phyloP scores from a whole-genome alignment of 2,329 filamentous ascomycete species.

The Botrytis paeoniae region DNA sequence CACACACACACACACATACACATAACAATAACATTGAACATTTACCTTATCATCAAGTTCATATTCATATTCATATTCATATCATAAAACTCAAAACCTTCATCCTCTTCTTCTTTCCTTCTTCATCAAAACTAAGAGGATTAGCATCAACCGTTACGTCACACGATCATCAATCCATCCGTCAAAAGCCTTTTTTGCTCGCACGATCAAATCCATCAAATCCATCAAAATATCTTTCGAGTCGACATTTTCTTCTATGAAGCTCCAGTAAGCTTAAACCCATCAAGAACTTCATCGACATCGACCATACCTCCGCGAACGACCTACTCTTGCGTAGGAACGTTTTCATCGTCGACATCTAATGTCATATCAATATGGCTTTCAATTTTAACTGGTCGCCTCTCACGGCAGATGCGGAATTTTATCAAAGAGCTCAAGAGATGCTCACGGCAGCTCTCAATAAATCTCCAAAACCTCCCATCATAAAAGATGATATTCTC shows the following conservation, averaged over 20 bases:
- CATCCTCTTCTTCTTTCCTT: not conserved
- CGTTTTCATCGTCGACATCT: slow-evolving; percentile 21
- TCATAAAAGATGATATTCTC: slow-evolving; percentile 98
- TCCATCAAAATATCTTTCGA: not conserved
- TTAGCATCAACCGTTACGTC: not conserved
- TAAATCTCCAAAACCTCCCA: slow-evolving; percentile 95
- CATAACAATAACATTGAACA: not conserved
- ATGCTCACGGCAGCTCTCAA: slow-evolving; percentile 93
- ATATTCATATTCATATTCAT: not conserved
- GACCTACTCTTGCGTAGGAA: not conserved
- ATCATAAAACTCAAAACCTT: not conserved
- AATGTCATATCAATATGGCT: slow-evolving; percentile 62
- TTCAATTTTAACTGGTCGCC: slow-evolving; percentile 99
- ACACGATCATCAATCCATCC: not conserved
- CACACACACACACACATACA: not conserved
- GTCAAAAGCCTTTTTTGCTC: not conserved
- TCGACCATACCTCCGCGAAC: slow-evolving; percentile 26
- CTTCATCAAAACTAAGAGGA: not conserved
- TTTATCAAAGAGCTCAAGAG: slow-evolving; percentile 87
- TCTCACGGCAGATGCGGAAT: slow-evolving; percentile 88
- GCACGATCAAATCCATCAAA: slow-evolving; percentile 8
- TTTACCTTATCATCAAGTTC: not conserved
- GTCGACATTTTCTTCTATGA: slow-evolving; percentile 13
- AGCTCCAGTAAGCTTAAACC: not conserved
- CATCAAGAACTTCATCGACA: slow-evolving; percentile 32